Base-by-base conservation (phyloP, 805 yeast genomes). In the Priceomyces carsonii region DNA sequence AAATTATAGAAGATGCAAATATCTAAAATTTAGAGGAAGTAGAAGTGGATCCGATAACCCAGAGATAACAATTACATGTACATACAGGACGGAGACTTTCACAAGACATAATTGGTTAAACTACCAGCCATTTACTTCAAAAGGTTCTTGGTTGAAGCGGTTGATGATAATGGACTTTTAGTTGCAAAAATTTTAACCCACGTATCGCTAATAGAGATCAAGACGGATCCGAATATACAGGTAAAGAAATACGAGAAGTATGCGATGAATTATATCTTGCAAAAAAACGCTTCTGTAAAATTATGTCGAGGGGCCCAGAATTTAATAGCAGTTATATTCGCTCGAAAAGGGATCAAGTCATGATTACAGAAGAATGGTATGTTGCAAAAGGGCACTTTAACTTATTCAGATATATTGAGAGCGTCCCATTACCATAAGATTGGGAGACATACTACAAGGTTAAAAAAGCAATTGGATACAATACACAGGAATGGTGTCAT, bases 401-500 rank as follows among this genome's bases (percentile, higher is more conserved):
- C 14, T n/a, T 27, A 10, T 27, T 27, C 19, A 27, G 16, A 14
- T 27, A 16, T 14, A 27, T 27, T 27, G 30, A 27, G 12, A 14
- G 17, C 17, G 9, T 13, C 5, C 30, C 18, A 27, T 27, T 27
- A 14, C 18, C 30, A 7, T 12, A 12, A 14, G 33, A 30, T 21
- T 10, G 5, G 8, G 34, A 22, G 25, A 31, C 28, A 15, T 31
- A 21, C 18, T 12, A 23, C 22, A 5, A 17, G 22, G 30, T 14
- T 25, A 9, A 30, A 20, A 14, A 15, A 35, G 15, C 42, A 39
- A 30, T 19, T 39, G 16, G 36, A 29, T 18, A 25, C 32, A 9
- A 34, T 39, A 3, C 39, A 39, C 20, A 21, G 21, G 26, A 26
- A 33, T 15, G 39, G 39, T 15, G 19, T 39, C 13, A 25, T 31